Evolutionary conservation across 306 rosid species (phyloP), one percentile per base, ranked within the genome.

Genomic region (Coriaria nepalensis): DNA sequence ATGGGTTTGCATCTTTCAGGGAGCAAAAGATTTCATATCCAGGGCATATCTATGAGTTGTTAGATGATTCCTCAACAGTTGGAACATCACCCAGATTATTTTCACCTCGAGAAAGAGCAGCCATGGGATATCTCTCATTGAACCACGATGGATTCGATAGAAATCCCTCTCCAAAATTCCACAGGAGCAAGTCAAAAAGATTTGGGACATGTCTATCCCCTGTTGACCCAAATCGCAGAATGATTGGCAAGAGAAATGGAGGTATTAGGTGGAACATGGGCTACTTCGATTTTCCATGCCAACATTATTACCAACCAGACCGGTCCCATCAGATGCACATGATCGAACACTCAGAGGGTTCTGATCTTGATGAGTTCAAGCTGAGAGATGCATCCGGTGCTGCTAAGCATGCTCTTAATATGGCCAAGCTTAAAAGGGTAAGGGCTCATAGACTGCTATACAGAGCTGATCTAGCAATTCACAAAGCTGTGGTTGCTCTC

Each of bases 401-500:
- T 33, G 94, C 96, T 34, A 70, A 66, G 71, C 69, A 63, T 64
- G 92, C 87, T 9, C 77, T 15, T 40, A 76, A 68, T 2, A 35
- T 60, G 64, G 96, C 98, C 3, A 82, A 64, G 72, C 66, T 64
- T 14, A 82, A 82, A 72, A 75, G 94, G 50, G 81, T 71, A 15
- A 78, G 62, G 47, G 98, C 96, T 56, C 69, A 70, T 42, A 68
- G 79, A 51, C 60, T 92, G 81, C 69, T 61, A 7, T 67, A 59
- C 73, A 65, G 76, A 66, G 96, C 98, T 37, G 98, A 92, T 59
- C 52, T 77, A 11, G 93, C 94, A 29, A 79, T 82, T 61, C 96
- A 92, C 72, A 82, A 64, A 76, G 94, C 98, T 37, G 77, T 73
- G 67, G 76, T 51, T 69, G 87, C 94, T 59, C 81, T 92, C 54